Evolutionary conservation across 1,139 yeast genomes (phyloP).

Genomic region (Yamadazyma friedrichii): DNA sequence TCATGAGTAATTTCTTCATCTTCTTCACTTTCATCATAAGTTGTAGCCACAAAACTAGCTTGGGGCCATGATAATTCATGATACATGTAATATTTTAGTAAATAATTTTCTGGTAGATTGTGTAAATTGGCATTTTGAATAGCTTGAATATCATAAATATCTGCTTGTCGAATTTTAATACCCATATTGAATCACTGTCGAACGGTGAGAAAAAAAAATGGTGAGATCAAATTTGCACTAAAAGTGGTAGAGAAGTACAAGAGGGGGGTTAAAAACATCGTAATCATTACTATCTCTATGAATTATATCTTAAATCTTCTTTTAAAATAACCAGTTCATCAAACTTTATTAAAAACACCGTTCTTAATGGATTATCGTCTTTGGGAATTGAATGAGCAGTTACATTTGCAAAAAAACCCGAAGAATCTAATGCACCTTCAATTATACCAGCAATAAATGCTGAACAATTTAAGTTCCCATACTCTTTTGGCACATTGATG

Average conservation of each 20-base stretch:
- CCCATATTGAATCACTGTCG: conserved; percentile 52
- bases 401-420: conserved; percentile 79
- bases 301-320: conserved; percentile 29
- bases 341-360: conserved; percentile 83
- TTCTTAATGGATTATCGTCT: conserved; percentile 62
- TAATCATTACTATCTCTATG: background rate
- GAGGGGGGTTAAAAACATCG: background rate
- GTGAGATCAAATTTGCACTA: background rate
- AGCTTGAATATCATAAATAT: conserved; percentile 82
- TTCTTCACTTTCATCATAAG: conserved; percentile 48
- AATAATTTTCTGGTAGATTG: conserved; percentile 92
- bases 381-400: conserved; percentile 84
- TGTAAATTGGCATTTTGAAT: conserved; percentile 95
- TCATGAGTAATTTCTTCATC: conserved; percentile 31
- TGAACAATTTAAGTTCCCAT: conserved; percentile 75
- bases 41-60: conserved; percentile 93
- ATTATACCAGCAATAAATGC: conserved; percentile 90
- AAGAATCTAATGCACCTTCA: conserved; percentile 82
- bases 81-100: conserved; percentile 87
- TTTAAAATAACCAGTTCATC: conserved; percentile 58
- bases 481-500: conserved; percentile 78
- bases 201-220: conserved; percentile 2
- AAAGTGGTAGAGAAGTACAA: background rate
- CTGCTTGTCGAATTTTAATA: conserved; percentile 86
- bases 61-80: conserved; percentile 97